Evolutionary conservation across 2,329 filamentous ascomycete species (phyloP).

Genomic region (Cladosporium colombiae): DNA sequence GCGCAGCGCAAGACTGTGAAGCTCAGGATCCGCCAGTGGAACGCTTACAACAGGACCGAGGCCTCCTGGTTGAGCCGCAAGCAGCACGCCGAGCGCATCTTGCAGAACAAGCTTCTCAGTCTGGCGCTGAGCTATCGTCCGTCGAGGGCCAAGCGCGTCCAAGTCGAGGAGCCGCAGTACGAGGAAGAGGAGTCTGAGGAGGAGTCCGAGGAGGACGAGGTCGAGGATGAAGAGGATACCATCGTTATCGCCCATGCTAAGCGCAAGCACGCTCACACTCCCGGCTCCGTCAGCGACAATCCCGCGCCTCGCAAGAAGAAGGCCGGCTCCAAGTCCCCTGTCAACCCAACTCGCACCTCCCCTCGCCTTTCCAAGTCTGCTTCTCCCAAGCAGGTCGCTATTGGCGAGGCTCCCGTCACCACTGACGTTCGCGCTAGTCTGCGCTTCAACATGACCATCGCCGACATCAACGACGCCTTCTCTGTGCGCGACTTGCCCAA

Average conservation of each 20-base stretch:
- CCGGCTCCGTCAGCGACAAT: slow-evolving; percentile 1
- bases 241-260: slow-evolving; percentile 12
- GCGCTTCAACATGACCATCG: slow-evolving; percentile 30
- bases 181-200: not conserved
- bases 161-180: not conserved
- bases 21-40: slow-evolving; percentile 4
- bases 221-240: not conserved
- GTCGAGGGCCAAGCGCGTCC: not conserved
- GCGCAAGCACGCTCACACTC: slow-evolving; percentile 9
- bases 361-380: slow-evolving; percentile 15
- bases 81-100: slow-evolving; percentile 1
- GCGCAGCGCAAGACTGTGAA: slow-evolving; percentile 8
- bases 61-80: slow-evolving; percentile 14
- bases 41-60: slow-evolving; percentile 16
- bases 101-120: slow-evolving; percentile 14
- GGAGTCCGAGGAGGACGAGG: not conserved
- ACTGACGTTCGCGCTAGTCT: slow-evolving; percentile 23
- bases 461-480: slow-evolving; percentile 33
- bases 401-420: slow-evolving; percentile 5
- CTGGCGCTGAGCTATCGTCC: slow-evolving; percentile 3
- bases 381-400: slow-evolving; percentile 8
- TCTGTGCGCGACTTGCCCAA: slow-evolving; percentile 28
- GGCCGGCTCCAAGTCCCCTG: not conserved
- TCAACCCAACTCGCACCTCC: slow-evolving; percentile 12
- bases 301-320: slow-evolving; percentile 9